Conservation (phyloP, 1,284 basidiomycete species). For the Entoloma clypeatum region DNA sequence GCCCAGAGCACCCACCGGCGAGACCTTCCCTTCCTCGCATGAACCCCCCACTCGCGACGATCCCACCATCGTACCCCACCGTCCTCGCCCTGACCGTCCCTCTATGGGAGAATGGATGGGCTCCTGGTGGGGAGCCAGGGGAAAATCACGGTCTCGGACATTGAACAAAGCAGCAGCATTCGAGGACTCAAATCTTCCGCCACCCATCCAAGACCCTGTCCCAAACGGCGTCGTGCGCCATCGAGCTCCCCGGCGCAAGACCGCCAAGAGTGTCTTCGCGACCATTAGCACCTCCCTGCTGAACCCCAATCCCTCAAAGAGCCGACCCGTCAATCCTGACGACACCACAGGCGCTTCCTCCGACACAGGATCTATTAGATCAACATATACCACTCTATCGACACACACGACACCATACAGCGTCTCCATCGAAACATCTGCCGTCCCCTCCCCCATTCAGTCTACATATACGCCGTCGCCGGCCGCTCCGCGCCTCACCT, state of each 20-base stretch:
- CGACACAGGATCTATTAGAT: constrained; percentile 29
- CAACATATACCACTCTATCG: constrained; percentile 22
- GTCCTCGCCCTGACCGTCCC: constrained; percentile 32
- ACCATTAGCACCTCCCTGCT: constrained; percentile 65
- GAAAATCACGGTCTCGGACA: constrained; percentile 27
- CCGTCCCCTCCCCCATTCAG: constrained; percentile 40
- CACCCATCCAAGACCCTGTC: constrained; percentile 11
- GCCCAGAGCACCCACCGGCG: constrained; percentile 9
- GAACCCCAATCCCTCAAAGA: constrained; percentile 39
- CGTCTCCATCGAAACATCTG: constrained; percentile 25
- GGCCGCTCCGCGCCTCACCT: constrained; percentile 44
- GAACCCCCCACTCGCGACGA: constrained; percentile 16
- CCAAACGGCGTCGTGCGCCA: constrained; percentile 20
- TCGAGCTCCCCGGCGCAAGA: constrained; percentile 35
- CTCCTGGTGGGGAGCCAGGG: constrained; percentile 49
- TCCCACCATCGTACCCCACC: constrained; percentile 18
- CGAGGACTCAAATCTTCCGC: constrained; percentile 20
- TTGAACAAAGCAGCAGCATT: constrained; percentile 14
- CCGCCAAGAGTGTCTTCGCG: constrained; percentile 63
- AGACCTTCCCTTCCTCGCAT: constrained; percentile 5
- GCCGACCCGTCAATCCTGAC: constrained; percentile 7
- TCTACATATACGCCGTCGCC: constrained; percentile 33
- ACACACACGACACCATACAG: too few species aligned
- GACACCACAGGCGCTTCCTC: constrained; percentile 13
- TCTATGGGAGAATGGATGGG: constrained; percentile 68